These are phyloP conservation scores for Euphorbia tirucalli DNA, from an alignment of 345 rosid species.

Conservation along the genomic window DNA sequence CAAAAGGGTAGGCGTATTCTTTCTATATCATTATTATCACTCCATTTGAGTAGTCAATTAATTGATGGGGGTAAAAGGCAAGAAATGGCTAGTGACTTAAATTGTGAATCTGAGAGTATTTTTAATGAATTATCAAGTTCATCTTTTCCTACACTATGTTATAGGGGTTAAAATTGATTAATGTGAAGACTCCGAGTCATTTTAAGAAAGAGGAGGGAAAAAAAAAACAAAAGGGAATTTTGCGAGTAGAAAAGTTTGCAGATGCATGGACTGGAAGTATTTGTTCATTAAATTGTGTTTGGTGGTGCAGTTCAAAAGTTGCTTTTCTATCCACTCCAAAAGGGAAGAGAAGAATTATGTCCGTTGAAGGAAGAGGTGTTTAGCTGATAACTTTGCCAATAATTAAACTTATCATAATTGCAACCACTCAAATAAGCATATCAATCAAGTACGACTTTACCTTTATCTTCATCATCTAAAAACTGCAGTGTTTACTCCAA, in stretches of 20 bases:
- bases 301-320: conserved; percentile 13
- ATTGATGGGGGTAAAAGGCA: neutral
- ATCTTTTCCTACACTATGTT: too few species aligned
- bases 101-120: neutral
- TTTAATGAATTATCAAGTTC: neutral
- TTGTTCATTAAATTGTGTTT: too few species aligned
- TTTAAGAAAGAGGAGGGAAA: neutral
- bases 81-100: neutral
- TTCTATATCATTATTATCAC: neutral
- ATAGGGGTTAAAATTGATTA: neutral
- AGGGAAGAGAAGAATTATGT: neutral
- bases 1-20: neutral
- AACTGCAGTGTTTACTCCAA: too few species aligned
- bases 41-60: neutral
- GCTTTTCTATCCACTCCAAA: too few species aligned
- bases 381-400: neutral
- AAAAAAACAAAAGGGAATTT: too few species aligned
- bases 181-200: neutral
- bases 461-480: too few species aligned
- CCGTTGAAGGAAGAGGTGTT: neutral
- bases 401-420: neutral
- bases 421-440: too few species aligned
- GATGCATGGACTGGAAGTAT: too few species aligned
- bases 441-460: too few species aligned
- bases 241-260: too few species aligned